phyloP scores from a whole-genome alignment of 495 filamentous ascomycete species.

The Aspergillus nidulans region DNA sequence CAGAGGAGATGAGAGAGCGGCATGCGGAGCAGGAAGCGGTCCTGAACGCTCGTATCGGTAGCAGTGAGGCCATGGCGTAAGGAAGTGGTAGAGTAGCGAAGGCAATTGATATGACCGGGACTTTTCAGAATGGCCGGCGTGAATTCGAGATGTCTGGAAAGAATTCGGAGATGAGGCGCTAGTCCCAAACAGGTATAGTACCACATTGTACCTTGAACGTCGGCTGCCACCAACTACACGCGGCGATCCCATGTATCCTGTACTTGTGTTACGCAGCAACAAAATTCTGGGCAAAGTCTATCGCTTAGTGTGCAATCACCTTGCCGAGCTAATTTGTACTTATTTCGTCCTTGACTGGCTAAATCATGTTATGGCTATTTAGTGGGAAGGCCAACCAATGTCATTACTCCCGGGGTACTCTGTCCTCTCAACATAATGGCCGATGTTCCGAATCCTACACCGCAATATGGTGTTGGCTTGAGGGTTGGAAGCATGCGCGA shows the following conservation, averaged over 20 bases:
- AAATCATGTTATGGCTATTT: background rate
- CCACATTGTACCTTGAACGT: slow-evolving; percentile 6
- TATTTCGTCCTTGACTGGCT: background rate
- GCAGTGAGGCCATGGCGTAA: slow-evolving; percentile 36
- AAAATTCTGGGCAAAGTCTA: background rate
- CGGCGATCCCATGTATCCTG: slow-evolving; percentile 4
- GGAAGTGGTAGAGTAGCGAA: slow-evolving; percentile 21
- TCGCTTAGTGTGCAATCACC: too few relatives aligned
- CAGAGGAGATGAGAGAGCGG: slow-evolving; percentile 22
- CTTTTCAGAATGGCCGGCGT: slow-evolving; percentile 19
- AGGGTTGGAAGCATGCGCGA: background rate
- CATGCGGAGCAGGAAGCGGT: slow-evolving; percentile 30
- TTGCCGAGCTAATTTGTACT: background rate
- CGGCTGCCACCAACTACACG: background rate
- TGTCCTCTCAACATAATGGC: background rate
- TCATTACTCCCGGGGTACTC: background rate
- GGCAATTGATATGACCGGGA: slow-evolving; percentile 30
- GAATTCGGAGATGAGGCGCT: slow-evolving; percentile 24
- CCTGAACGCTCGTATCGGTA: slow-evolving; percentile 34
- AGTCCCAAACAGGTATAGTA: slow-evolving; percentile 18
- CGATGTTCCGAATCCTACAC: slow-evolving; percentile 1
- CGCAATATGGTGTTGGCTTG: slow-evolving; percentile 6
- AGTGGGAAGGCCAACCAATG: background rate
- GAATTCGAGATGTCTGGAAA: slow-evolving; percentile 21
- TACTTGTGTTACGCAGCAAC: slow-evolving; percentile 4